A percentile compares a stretch with the other conserved stretches of the same genome.
Evolutionary conservation across 352 stramenopile genomes (phyloP).

Genomic region (Pythium volutum): DNA sequence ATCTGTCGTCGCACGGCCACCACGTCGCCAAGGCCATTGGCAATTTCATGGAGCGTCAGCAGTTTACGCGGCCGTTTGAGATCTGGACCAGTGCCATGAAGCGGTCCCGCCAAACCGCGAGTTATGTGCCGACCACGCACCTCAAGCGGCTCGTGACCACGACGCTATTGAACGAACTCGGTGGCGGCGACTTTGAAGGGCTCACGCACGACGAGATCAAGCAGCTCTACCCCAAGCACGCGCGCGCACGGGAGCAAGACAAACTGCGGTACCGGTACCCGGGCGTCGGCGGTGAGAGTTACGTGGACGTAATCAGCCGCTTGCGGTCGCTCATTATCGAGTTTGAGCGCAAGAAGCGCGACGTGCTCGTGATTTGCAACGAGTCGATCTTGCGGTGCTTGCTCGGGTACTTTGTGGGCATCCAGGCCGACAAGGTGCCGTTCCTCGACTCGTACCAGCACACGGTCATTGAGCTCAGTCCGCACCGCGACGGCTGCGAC

Average conservation of each 20-base stretch:
- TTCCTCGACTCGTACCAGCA: conserved; percentile 64
- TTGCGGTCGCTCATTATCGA: conserved; percentile 91
- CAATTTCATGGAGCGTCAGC: conserved; percentile 82
- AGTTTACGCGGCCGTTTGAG: conserved; percentile 69
- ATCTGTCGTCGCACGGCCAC: conserved; percentile 79
- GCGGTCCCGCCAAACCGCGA: conserved; percentile 68
- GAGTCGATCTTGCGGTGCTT: conserved; percentile 77
- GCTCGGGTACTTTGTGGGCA: conserved; percentile 80
- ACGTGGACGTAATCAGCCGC: conserved; percentile 92
- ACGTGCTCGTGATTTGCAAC: conserved; percentile 83
- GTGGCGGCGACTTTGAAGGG: conserved; percentile 88
- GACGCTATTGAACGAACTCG: conserved; percentile 90
- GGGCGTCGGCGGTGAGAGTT: conserved; percentile 90
- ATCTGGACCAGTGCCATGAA: conserved; percentile 85
- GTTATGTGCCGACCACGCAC: conserved; percentile 54
- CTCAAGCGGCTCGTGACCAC: conserved; percentile 82
- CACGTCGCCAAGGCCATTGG: conserved; percentile 75
- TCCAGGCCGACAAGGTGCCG: conserved; percentile 65
- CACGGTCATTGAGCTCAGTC: conserved; percentile 75
- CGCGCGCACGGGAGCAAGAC: conserved; percentile 77
- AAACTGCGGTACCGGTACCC: conserved; percentile 91
- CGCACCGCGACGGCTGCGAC: conserved; percentile 81
- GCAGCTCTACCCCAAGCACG: conserved; percentile 86
- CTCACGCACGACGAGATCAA: conserved; percentile 87
- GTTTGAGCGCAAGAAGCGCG: conserved; percentile 89